phyloP scores from a whole-genome alignment of 805 yeast species.

The Candida tallmaniae region DNA sequence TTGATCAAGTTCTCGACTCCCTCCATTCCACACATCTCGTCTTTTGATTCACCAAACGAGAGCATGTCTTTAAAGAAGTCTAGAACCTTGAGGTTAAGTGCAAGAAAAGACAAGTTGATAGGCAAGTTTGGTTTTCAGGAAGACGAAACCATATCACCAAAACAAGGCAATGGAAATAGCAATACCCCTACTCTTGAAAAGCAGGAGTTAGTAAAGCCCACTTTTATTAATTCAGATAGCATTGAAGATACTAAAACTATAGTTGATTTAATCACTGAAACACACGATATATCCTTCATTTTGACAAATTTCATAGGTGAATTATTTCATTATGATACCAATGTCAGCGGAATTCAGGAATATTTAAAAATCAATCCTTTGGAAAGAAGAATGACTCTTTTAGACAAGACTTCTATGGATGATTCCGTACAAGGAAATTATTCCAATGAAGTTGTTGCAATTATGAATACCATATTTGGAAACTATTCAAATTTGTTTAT shows the following conservation, averaged over 20 bases:
- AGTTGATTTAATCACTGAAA: slow-evolving; percentile 31
- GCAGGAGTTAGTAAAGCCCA: not conserved
- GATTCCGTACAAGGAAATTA: slow-evolving; percentile 39
- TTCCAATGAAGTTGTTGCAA: slow-evolving; percentile 43
- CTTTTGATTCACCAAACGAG: slow-evolving; percentile 7
- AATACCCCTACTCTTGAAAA: not conserved
- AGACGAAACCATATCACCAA: slow-evolving; percentile 6
- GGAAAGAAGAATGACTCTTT: slow-evolving; percentile 28
- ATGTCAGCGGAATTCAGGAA: slow-evolving; percentile 23
- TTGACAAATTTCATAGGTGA: slow-evolving; percentile 37
- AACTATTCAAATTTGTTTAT: slow-evolving; percentile 30
- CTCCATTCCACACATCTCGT: slow-evolving; percentile 5
- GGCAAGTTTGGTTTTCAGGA: slow-evolving; percentile 11
- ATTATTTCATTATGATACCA: slow-evolving; percentile 38
- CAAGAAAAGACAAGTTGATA: slow-evolving; percentile 24
- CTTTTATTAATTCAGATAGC: slow-evolving; percentile 11
- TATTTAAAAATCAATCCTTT: slow-evolving; percentile 26
- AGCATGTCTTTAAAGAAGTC: slow-evolving; percentile 18
- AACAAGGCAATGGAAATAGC: slow-evolving; percentile 3
- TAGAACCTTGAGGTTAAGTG: slow-evolving; percentile 26
- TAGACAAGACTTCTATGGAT: slow-evolving; percentile 18
- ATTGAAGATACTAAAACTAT: slow-evolving; percentile 31
- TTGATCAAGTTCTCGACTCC: slow-evolving; percentile 13
- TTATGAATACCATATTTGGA: slow-evolving; percentile 47
- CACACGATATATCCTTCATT: slow-evolving; percentile 30